Evolutionary conservation across 345 rosid species (phyloP).

Genomic region (Nephelium lappaceum): DNA sequence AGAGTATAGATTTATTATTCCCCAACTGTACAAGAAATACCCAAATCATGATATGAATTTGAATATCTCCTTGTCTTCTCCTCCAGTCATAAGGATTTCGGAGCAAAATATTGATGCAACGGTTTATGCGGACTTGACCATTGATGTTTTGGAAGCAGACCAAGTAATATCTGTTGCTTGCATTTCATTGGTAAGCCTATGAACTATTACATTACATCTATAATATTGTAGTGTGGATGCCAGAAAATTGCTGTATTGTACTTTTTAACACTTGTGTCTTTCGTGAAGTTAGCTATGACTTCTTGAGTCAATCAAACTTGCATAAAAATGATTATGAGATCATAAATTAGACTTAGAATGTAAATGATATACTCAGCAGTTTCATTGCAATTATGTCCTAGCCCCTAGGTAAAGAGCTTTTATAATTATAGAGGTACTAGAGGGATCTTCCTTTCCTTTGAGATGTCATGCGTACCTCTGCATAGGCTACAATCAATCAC

Average conservation of each 20-base stretch:
- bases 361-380: background rate
- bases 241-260: background rate
- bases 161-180: slow-evolving; percentile 88
- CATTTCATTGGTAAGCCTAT: slow-evolving; percentile 75
- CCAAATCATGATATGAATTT: slow-evolving; percentile 87
- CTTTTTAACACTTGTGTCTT: background rate
- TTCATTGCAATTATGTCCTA: background rate
- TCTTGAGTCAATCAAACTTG: background rate
- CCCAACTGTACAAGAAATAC: slow-evolving; percentile 87
- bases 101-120: slow-evolving; percentile 69
- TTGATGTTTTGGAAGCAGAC: slow-evolving; percentile 66
- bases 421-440: background rate
- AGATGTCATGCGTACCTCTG: too few relatives aligned
- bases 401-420: background rate
- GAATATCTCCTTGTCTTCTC: slow-evolving; percentile 79
- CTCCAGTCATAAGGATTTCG: slow-evolving; percentile 71
- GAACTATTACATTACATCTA: background rate
- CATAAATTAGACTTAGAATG: background rate
- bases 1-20: slow-evolving; percentile 85
- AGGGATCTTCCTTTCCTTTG: background rate
- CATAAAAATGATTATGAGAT: background rate
- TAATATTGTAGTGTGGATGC: background rate
- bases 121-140: slow-evolving; percentile 68
- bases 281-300: background rate
- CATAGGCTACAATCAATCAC: too few relatives aligned